These are phyloP conservation scores for Udeniomyces megalosporus DNA, from an alignment of 768 basidiomycete genomes.

Conservation along the genomic window DNA sequence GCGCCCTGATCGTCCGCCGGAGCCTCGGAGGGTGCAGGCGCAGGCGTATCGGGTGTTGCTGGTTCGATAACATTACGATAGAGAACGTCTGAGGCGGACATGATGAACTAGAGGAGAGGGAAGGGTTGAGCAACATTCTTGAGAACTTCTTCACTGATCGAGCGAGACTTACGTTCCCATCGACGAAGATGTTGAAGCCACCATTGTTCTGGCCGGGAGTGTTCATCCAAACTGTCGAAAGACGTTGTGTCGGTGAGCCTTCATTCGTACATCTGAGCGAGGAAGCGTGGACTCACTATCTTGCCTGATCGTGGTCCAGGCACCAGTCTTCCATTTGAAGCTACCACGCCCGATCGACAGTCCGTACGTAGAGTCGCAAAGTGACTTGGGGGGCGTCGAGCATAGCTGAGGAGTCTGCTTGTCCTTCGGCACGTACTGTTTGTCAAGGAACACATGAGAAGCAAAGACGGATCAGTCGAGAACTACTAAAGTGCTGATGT, in stretches of 20 bases:
- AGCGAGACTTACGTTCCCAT: constrained; percentile 32
- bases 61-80: background rate
- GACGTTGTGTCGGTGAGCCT: too few relatives aligned
- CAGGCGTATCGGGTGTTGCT: background rate
- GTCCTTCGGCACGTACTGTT: constrained; percentile 58
- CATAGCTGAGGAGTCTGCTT: constrained; percentile 50
- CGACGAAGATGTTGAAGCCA: constrained; percentile 45
- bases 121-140: background rate
- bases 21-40: background rate
- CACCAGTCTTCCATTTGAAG: constrained; percentile 45
- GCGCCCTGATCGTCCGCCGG: background rate
- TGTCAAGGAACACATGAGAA: background rate
- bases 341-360: constrained; percentile 59
- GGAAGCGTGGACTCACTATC: constrained; percentile 23
- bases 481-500: too few relatives aligned
- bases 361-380: constrained; percentile 52
- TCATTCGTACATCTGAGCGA: too few relatives aligned
- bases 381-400: constrained; percentile 39
- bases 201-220: constrained; percentile 59
- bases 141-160: too few relatives aligned
- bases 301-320: constrained; percentile 58
- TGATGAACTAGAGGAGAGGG: background rate
- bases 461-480: too few relatives aligned
- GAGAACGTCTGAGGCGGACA: background rate
- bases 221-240: constrained; percentile 49